These are phyloP conservation scores for Prunus fruticosa DNA, from an alignment of 306 rosid genomes.

Conservation along the genomic window DNA sequence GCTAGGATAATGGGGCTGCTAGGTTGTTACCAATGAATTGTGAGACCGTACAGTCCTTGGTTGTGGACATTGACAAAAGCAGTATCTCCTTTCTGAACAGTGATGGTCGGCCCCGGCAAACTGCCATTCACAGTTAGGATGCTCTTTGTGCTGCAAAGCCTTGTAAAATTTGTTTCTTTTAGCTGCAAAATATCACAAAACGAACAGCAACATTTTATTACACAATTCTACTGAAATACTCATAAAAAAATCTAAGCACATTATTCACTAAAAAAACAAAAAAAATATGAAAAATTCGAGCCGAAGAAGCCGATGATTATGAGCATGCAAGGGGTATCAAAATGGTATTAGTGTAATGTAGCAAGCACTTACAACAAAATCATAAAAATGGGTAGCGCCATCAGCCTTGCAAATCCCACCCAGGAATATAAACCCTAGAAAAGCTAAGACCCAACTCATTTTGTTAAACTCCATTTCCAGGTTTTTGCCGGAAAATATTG, in stretches of 20 bases:
- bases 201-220: background rate
- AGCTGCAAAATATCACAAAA: background rate
- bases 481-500: no score
- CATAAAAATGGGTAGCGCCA: no score
- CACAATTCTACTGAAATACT: background rate
- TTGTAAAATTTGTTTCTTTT: constrained; percentile 9
- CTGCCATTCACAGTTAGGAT: constrained; percentile 25
- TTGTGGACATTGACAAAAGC: constrained; percentile 22
- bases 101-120: constrained; percentile 30
- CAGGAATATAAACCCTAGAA: no score
- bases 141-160: constrained; percentile 29
- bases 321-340: background rate
- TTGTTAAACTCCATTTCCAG: no score
- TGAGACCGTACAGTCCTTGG: constrained; percentile 25
- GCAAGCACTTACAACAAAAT: background rate
- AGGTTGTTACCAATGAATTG: constrained; percentile 27
- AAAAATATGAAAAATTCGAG: no score
- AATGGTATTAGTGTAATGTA: no score
- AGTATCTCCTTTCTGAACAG: constrained; percentile 18
- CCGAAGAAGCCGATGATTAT: no score
- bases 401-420: no score
- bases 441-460: no score
- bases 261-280: no score
- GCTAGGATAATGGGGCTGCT: background rate
- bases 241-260: background rate